phyloP scores from a whole-genome alignment of 306 rosid species.

The Quercus dentata region DNA sequence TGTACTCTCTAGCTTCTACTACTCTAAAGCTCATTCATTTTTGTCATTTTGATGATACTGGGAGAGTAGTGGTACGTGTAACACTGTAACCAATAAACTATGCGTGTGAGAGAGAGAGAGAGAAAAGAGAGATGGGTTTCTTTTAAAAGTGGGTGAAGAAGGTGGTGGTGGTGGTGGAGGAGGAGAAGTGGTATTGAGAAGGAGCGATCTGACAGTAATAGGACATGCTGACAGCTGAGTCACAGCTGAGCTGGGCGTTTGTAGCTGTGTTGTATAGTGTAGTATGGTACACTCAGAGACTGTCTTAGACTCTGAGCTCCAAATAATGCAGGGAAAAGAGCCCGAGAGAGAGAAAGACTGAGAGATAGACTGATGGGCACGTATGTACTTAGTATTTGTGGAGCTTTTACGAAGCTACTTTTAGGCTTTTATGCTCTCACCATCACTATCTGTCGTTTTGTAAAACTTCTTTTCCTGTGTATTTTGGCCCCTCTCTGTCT shows the following conservation, averaged over 20 bases:
- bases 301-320: background rate
- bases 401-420: slow-evolving; percentile 8
- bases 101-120: background rate
- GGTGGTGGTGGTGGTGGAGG: slow-evolving; percentile 14
- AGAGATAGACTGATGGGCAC: background rate
- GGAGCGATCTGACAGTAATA: slow-evolving; percentile 41
- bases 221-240: slow-evolving; percentile 24
- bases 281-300: slow-evolving; percentile 22
- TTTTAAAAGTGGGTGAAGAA: slow-evolving; percentile 15
- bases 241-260: background rate
- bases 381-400: background rate
- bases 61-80: background rate
- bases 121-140: background rate
- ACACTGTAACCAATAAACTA: background rate
- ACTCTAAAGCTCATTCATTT: slow-evolving; percentile 35
- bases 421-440: slow-evolving; percentile 3
- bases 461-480: background rate
- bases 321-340: slow-evolving; percentile 19
- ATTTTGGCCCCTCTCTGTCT: background rate
- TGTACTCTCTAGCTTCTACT: no score
- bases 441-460: slow-evolving; percentile 5
- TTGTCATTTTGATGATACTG: slow-evolving; percentile 1
- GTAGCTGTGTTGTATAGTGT: background rate
- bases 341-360: background rate
- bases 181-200: slow-evolving; percentile 28